Evolutionary conservation across 352 stramenopile genomes (phyloP), one percentile per base, ranked within the genome.

Genomic region (Aphanomyces euteiches): DNA sequence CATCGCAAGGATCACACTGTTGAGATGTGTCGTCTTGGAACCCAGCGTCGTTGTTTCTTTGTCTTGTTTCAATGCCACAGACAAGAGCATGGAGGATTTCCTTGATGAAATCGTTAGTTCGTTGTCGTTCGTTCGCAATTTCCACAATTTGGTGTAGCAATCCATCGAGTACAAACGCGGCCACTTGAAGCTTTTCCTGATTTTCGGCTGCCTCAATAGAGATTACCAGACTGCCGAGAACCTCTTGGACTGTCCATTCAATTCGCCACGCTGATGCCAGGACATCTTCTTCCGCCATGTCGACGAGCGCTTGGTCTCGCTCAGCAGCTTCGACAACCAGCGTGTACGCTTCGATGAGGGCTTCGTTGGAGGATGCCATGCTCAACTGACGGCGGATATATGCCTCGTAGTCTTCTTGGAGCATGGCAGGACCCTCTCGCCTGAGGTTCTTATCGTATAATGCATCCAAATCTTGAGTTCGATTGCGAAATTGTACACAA

Each of bases 221-320:
- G 15, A 12, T 45, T 10, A 61, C 54, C 28, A 61, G 17, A 37
- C 54, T 40, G 7, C 43, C 6, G 7, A 61, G 2, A 10, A 40
- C 21, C 39, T 61, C 54, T 7, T 19, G n/a, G 28, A 41, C 54
- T 5, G 6, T 41, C 54, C 54, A 61, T 1, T 45, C 13, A 12
- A 61, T 37, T n/a, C 43, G 54, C 54, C 39, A 17, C 5, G 19
- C 7, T 12, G 13, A 15, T 6, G 54, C 54, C 13, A n/a, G 6
- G 54, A 17, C 28, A 40, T 61, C 54, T 61, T 61, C 17, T 7
- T 5, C 17, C 28, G 54, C 21, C 54, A 61, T 61, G 54, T 19
- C 54, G 5, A 7, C 6, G 7, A 28, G 37, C 1, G 7, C 54
- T 12, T 10, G 12, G 6, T 40, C 54, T 37, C 54, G 54, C 54